Evolutionary conservation across 2,329 filamentous ascomycete species (phyloP).

Genomic region (Ophiostoma sp.): DNA sequence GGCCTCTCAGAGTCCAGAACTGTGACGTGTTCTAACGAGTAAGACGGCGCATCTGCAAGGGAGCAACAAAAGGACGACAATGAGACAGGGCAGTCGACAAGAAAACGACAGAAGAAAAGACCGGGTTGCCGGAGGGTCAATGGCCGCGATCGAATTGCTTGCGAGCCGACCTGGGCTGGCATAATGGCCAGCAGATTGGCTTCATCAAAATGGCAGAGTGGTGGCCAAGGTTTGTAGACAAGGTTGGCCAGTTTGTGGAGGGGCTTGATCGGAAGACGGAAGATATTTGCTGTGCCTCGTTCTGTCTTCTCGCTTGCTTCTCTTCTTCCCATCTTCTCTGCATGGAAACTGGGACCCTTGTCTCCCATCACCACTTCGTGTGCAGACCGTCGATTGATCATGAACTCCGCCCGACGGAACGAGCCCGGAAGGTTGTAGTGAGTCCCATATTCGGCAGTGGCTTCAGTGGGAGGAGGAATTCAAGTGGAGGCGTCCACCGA

Average conservation of each 20-base stretch:
- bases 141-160: not conserved
- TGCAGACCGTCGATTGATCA: not conserved
- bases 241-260: not conserved
- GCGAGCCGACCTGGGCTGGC: not conserved
- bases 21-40: not conserved
- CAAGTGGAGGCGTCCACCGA: not conserved
- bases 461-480: not conserved
- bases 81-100: not conserved
- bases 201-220: constrained; percentile 5
- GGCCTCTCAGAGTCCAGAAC: not conserved
- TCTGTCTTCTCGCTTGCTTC: not conserved
- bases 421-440: not conserved
- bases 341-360: not conserved
- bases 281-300: not conserved
- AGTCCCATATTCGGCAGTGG: not conserved
- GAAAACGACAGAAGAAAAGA: not conserved
- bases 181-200: constrained; percentile 12
- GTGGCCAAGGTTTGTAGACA: not conserved
- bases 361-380: not conserved
- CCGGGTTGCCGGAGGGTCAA: not conserved
- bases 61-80: not conserved
- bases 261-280: not conserved
- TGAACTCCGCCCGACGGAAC: not conserved
- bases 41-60: not conserved
- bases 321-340: not conserved